phyloP scores from a whole-genome alignment of 352 stramenopile genomes.

The Blastocystis sp. region DNA sequence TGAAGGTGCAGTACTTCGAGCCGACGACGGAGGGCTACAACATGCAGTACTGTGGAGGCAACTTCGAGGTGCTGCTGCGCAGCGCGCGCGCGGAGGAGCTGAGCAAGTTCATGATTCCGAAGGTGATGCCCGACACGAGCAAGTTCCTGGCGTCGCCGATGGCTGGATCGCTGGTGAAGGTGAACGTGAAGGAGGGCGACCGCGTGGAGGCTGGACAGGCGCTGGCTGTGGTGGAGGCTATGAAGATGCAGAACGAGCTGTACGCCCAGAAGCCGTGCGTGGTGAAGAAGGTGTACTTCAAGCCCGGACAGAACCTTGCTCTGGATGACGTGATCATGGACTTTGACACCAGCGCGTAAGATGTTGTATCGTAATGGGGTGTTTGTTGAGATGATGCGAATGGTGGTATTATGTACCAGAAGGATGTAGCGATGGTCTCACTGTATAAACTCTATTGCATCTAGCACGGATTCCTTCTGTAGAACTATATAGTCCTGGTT shows the following conservation, averaged over 20 bases:
- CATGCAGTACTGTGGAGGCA: slow-evolving; percentile 72
- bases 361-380: no score
- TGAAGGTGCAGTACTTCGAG: slow-evolving; percentile 66
- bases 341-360: slow-evolving; percentile 64
- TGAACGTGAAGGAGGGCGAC: slow-evolving; percentile 34
- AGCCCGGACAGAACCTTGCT: slow-evolving; percentile 75
- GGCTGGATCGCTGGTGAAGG: slow-evolving; percentile 28
- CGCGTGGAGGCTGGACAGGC: slow-evolving; percentile 73
- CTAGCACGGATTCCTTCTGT: no score
- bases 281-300: slow-evolving; percentile 71
- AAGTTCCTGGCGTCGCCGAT: slow-evolving; percentile 31
- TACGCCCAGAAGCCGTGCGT: slow-evolving; percentile 74
- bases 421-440: no score
- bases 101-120: slow-evolving; percentile 42
- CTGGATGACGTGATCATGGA: slow-evolving; percentile 80
- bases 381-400: no score
- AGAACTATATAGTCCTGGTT: no score
- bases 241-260: slow-evolving; percentile 97
- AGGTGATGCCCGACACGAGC: not conserved
- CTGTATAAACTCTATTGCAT: no score
- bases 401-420: no score
- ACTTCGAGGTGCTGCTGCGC: slow-evolving; percentile 76
- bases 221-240: slow-evolving; percentile 85
- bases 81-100: slow-evolving; percentile 74
- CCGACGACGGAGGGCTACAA: slow-evolving; percentile 68